Evolutionary conservation across 176 grass and related monocot genomes (phyloP).

Genomic region (Zea luxurians): DNA sequence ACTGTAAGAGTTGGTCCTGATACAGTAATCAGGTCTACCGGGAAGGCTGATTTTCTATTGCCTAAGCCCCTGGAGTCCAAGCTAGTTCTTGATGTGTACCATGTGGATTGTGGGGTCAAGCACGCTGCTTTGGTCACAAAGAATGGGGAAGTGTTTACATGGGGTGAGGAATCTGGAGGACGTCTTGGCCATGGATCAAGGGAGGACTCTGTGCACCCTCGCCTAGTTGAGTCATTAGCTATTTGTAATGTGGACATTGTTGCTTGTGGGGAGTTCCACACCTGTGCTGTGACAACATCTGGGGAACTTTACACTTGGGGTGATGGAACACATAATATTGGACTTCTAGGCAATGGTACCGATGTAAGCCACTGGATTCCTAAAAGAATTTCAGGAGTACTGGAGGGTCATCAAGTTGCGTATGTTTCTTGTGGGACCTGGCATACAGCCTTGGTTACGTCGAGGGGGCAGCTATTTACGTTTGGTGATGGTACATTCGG

Average conservation of each 20-base stretch:
- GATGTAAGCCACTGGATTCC: slow-evolving; percentile 95
- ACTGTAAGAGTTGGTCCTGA: slow-evolving; percentile 46
- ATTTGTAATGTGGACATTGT: slow-evolving; percentile 57
- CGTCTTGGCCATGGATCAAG: slow-evolving; percentile 84
- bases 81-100: slow-evolving; percentile 76
- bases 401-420: slow-evolving; percentile 72
- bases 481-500: slow-evolving; percentile 98
- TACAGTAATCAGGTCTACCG: slow-evolving; percentile 41
- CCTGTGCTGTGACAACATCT: slow-evolving; percentile 72
- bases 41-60: slow-evolving; percentile 66
- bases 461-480: slow-evolving; percentile 78
- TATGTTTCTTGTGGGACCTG: slow-evolving; percentile 92
- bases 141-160: slow-evolving; percentile 91
- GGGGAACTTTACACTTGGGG: slow-evolving; percentile 97
- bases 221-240: slow-evolving; percentile 61
- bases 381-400: slow-evolving; percentile 80
- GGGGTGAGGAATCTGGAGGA: slow-evolving; percentile 93
- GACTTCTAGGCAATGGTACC: slow-evolving; percentile 87
- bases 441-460: slow-evolving; percentile 92
- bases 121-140: slow-evolving; percentile 88
- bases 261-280: slow-evolving; percentile 97
- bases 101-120: slow-evolving; percentile 82
- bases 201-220: slow-evolving; percentile 59
- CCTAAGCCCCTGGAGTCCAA: slow-evolving; percentile 87
- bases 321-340: slow-evolving; percentile 76